Evolutionary conservation across 2,329 filamentous ascomycete genomes (phyloP).

Genomic region (Xylariaceae sp.): DNA sequence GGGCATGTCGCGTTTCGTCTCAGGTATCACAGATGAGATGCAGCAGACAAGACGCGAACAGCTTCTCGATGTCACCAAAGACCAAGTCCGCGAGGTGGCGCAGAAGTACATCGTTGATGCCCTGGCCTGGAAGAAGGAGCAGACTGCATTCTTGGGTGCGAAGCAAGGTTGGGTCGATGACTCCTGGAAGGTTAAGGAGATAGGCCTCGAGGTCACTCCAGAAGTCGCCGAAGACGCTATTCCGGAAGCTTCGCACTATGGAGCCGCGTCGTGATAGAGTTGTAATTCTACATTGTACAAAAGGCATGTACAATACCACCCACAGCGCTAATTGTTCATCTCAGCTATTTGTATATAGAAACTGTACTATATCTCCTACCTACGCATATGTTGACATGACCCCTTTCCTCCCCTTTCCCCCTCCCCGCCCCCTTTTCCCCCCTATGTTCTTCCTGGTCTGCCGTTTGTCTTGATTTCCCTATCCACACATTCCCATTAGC

Average conservation of each 20-base stretch:
- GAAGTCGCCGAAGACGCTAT: too few relatives aligned
- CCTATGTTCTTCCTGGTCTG: too few relatives aligned
- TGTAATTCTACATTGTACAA: constrained; percentile 17
- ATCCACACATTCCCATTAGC: constrained; percentile 29
- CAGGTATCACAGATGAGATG: constrained; percentile 84
- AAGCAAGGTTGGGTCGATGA: constrained; percentile 74
- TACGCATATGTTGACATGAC: too few relatives aligned
- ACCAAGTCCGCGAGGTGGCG: constrained; percentile 76
- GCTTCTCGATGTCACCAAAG: constrained; percentile 78
- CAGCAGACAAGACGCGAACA: constrained; percentile 77
- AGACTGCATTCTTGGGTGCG: constrained; percentile 74
- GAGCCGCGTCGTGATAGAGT: constrained; percentile 22
- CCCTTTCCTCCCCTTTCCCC: not conserved
- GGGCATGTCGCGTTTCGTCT: constrained; percentile 81
- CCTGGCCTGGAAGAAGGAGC: constrained; percentile 55
- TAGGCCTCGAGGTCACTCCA: constrained; percentile 53
- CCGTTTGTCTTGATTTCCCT: too few relatives aligned
- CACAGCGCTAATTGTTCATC: constrained; percentile 26
- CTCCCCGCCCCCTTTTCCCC: not conserved
- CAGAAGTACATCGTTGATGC: constrained; percentile 75
- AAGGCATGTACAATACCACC: constrained; percentile 29
- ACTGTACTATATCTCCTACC: constrained; percentile 11
- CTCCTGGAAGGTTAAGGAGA: constrained; percentile 70
- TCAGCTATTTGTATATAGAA: constrained; percentile 31
- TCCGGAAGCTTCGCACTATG: constrained; percentile 19